Evolutionary conservation across 345 rosid species (phyloP), one percentile per base, ranked within the genome.

Genomic region (Moricandia moricandioides): DNA sequence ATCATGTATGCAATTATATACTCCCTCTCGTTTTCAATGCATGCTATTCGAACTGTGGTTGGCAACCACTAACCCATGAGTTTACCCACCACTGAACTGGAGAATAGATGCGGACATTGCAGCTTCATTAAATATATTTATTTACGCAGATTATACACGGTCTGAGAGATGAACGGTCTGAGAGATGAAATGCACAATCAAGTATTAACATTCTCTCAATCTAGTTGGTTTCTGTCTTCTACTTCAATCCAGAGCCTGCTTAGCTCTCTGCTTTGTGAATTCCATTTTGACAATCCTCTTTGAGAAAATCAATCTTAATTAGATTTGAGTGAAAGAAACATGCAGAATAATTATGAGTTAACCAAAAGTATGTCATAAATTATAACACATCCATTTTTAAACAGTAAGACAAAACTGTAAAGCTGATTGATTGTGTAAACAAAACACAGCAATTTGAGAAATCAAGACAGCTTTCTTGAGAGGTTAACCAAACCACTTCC

Each of bases 401-500:
- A 64, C 10, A 17, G 60, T 0, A 29, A 39, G 52, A 76, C 75
- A 76, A 76, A 69, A 56, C 35, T 31, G 29, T 13, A n/a, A 60
- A 18, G 49, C 29, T 62, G 43, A n/a, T 39, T 69, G 18, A n/a
- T n/a, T n/a, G 69, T 61, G 67, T 61, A 7, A 21, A 62, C 45
- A 69, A 69, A 55, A 76, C 66, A 69, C 70, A 7, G 13, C 34
- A 63, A 63, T 21, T 56, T 47, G 52, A 39, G 45, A 16, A 68
- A 73, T 78, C 73, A 95, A 34, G 97, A 86, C 37, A 81, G 47
- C 86, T 88, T 92, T 67, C 90, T 89, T 5, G 95, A 85, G 13
- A 96, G 86, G 78, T 91, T 92, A 78, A 73, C 77, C 81, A 89
- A 69, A 54, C 99, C 98, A n/a, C 88, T 82, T 39, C 98, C 98